A percentile compares a stretch with the other conserved stretches of the same genome.
phyloP scores from a whole-genome alignment of 2,329 filamentous ascomycete genomes.

The Grosmannia clavigera region DNA sequence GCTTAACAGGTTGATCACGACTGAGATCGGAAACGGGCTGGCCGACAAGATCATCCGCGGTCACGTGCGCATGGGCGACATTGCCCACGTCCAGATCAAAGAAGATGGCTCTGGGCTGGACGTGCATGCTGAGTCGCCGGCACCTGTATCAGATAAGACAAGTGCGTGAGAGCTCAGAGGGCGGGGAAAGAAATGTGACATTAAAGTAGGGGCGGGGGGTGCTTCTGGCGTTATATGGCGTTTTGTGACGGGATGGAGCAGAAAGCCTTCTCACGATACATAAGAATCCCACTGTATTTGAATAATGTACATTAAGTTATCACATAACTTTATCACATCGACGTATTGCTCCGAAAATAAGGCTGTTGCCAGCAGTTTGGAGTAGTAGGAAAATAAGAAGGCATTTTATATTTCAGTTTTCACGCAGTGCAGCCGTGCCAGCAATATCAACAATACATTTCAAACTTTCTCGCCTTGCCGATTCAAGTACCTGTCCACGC shows the following conservation, averaged over 20 bases:
- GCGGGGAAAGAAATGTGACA: background rate
- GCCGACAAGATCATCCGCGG: constrained; percentile 90
- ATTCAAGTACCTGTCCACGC: too few relatives aligned
- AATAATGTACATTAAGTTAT: background rate
- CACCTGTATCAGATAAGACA: too few relatives aligned
- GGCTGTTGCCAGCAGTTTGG: too few relatives aligned
- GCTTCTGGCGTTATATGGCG: background rate
- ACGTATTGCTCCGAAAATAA: too few relatives aligned
- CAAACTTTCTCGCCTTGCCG: too few relatives aligned
- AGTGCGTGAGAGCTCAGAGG: background rate
- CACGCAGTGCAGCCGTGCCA: too few relatives aligned
- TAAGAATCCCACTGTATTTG: background rate
- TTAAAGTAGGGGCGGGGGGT: background rate
- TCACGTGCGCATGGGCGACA: constrained; percentile 62
- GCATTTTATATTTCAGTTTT: too few relatives aligned
- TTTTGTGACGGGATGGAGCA: background rate
- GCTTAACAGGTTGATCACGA: constrained; percentile 80
- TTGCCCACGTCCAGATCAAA: constrained; percentile 56
- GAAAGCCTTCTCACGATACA: background rate
- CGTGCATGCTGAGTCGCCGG: constrained; percentile 19
- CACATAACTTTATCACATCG: background rate
- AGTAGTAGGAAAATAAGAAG: too few relatives aligned
- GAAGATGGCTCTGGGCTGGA: constrained; percentile 47
- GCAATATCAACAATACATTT: too few relatives aligned
- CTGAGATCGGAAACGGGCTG: constrained; percentile 76